Base-by-base conservation (phyloP, 495 filamentous ascomycete species). In the Cenococcum geophilum region DNA sequence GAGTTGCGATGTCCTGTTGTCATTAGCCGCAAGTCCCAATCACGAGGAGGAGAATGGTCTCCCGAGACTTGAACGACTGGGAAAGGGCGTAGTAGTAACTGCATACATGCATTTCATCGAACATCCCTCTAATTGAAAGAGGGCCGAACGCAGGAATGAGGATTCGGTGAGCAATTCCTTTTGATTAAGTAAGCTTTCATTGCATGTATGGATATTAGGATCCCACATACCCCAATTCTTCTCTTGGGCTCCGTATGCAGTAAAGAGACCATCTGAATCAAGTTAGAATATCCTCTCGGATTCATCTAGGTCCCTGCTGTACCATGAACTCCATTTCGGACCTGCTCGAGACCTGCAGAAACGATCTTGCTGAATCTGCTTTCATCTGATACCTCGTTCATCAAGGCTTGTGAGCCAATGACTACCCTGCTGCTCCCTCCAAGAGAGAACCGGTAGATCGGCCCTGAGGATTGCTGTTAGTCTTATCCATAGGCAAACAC, bases 71-170 rank as follows among this genome's bases (percentile, higher is more conserved):
- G 6, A 32, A 32, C 3, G 27, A 32, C 27, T 32, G 6, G 6
- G 27, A 32, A 6, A 45, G 12, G 11, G 40, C 4, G 40, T 45
- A 61, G 18, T n/a, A 55, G 3, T n/a, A 48, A 11, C 4, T 23
- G 32, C 59, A n/a, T 56, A 61, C 58, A 58, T 62, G 60, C 60
- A 62, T 62, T 45, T 62, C 60, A 58, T 62, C 60, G 37, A 62
- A 62, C 60, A 62, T 62, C 21, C 32, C 23, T 53, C 55, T 57
- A 32, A 62, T 62, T 0, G 54, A n/a, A 20, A 62, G 60, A 4
- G 60, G 60, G 11, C 60, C 60, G 42, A 62, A 62, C 16, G 52
- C 55, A 8, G 60, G 60, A 10, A 57, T 10, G 4, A 62, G 55
- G n/a, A 62, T 47, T 34, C 60, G 53, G 52, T 62, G 60, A n/a